These are phyloP conservation scores for Lipomyces chichibuensis DNA, from an alignment of 805 yeast species.

Conservation along the genomic window DNA sequence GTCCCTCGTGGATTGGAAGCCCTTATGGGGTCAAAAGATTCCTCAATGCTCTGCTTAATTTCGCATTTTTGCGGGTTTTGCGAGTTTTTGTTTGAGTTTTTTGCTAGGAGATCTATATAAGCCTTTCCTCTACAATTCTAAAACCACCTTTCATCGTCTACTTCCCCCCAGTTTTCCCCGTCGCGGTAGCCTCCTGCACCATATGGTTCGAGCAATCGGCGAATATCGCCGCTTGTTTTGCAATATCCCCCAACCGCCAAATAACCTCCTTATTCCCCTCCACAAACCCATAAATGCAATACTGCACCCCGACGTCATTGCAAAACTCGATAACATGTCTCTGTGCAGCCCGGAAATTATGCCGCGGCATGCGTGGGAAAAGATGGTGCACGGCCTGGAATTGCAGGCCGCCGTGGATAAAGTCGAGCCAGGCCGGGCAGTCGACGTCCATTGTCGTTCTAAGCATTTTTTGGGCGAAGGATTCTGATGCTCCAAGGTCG, in stretches of 20 bases:
- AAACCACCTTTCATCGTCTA: neutral
- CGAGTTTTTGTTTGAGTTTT: no score
- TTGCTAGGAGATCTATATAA: no score
- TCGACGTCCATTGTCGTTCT: constrained; percentile 95
- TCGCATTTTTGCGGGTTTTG: no score
- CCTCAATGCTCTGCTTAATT: no score
- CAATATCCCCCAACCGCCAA: constrained; percentile 69
- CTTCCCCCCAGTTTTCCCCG: constrained; percentile 11
- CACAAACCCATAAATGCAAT: constrained; percentile 82
- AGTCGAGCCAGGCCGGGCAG: constrained; percentile 91
- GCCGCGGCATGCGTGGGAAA: constrained; percentile 87
- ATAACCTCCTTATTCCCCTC: constrained; percentile 76
- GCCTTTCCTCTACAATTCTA: no score
- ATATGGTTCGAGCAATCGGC: constrained; percentile 71
- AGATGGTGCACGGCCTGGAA: constrained; percentile 90
- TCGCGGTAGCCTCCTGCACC: constrained; percentile 51
- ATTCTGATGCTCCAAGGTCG: constrained; percentile 77
- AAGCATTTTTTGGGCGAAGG: constrained; percentile 76
- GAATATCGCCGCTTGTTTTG: constrained; percentile 75
- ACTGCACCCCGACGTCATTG: constrained; percentile 71
- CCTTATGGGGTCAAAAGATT: no score
- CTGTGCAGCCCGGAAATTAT: constrained; percentile 78
- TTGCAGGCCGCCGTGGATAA: constrained; percentile 88
- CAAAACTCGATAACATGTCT: constrained; percentile 74
- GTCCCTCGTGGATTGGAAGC: no score